These are phyloP conservation scores for Starmerella powellii DNA, from an alignment of 805 yeast species.

Conservation along the genomic window DNA sequence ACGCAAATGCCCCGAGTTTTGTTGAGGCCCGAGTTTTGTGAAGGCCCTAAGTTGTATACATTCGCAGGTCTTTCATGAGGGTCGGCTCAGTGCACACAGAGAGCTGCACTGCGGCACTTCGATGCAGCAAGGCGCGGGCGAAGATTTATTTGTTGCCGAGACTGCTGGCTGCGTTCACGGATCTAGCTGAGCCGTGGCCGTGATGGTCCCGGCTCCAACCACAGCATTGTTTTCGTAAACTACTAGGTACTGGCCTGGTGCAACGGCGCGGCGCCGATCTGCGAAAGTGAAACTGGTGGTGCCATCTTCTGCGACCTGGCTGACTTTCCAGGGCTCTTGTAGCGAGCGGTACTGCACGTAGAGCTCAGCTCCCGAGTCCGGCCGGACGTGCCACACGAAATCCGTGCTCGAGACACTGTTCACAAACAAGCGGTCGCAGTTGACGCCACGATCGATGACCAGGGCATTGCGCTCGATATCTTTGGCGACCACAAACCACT, in stretches of 20 bases:
- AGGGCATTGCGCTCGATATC: conserved; percentile 52
- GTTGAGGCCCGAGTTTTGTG: too few species aligned
- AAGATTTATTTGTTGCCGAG: too few species aligned
- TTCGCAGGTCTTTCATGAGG: too few species aligned
- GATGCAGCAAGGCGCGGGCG: too few species aligned
- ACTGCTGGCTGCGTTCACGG: too few species aligned
- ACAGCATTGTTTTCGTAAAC: conserved; percentile 56
- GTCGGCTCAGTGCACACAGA: too few species aligned
- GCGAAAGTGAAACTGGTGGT: conserved; percentile 33
- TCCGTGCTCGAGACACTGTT: conserved; percentile 34
- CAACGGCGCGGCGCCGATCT: conserved; percentile 54
- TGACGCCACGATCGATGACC: conserved; percentile 61
- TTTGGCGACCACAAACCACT: conserved; percentile 80
- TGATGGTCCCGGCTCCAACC: conserved; percentile 38
- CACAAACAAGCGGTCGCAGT: conserved; percentile 45
- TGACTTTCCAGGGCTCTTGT: conserved; percentile 43
- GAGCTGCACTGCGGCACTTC: too few species aligned
- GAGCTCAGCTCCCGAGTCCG: conserved; percentile 25
- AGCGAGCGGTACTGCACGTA: conserved; percentile 62
- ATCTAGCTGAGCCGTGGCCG: neutral
- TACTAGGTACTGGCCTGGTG: conserved; percentile 80
- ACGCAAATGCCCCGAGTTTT: too few species aligned
- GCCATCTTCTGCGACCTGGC: conserved; percentile 19
- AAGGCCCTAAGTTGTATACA: too few species aligned
- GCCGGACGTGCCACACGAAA: conserved; percentile 40